Evolutionary conservation across 306 rosid genomes (phyloP), one percentile per base, ranked within the genome.

Genomic region (Dryas octopetala): DNA sequence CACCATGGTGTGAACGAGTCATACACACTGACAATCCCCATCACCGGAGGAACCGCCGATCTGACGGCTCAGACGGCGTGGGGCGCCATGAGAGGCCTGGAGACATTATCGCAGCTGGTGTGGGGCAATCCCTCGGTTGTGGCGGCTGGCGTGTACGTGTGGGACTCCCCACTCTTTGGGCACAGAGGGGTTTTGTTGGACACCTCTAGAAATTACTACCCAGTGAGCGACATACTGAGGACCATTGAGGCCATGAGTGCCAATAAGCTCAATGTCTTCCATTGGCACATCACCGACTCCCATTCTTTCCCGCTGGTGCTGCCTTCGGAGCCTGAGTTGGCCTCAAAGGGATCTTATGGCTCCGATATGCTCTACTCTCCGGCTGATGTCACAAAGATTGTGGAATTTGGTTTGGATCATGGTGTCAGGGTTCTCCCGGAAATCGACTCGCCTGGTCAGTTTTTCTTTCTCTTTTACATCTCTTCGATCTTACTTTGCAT

Each of bases 241-340:
- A 90, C 90, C 0, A 80, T 94, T 5, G 69, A 63, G n/a, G 89
- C 87, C 63, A 87, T 94, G 93, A 80, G 93, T 64, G 87, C 82
- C 85, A 94, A 94, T 68, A 94, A 91, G 84, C 75, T 94, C 46
- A 94, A 94, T 44, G 96, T 91, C 61, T 89, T 94, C 26, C 97
- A 94, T 50, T 94, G 94, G 98, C 98, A 94, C 61, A 58, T 91
- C 10, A 90, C 97, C 0, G 98, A 94, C 45, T 90, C 97, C 1
- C 97, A 91, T 0, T 94, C 98, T 15, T 94, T 94, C 58, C 97
- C 97, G 0, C 47, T 91, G 68, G 71, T 91, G 46, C 41, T 94
- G 41, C 90, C 87, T 7, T 94, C 91, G 4, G 98, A 94, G 68
- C 96, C 98, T 43, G 69, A 50, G 9, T 77, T 94, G 80, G 92